Conservation (phyloP, 148 eudicot genomes). For the Selenicereus undatus region DNA sequence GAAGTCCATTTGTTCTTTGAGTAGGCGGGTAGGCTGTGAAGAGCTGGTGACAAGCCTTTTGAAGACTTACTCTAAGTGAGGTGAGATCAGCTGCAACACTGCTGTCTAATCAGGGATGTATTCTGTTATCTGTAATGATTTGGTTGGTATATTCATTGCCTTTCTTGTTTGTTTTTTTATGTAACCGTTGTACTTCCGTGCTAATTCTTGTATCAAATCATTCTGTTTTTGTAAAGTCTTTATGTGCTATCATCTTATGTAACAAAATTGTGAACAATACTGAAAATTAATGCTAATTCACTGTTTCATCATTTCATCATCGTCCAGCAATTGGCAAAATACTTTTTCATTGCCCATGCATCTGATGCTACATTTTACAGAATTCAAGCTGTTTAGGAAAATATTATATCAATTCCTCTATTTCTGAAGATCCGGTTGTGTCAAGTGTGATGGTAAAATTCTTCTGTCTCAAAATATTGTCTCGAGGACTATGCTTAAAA, state of each 20-base stretch:
- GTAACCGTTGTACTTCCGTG: neutral
- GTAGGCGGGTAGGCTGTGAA: conserved; percentile 4
- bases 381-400: neutral
- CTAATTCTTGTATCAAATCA: neutral
- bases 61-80: too few species aligned
- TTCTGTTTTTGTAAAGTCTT: conserved; percentile 1
- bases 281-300: neutral
- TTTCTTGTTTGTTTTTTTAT: neutral
- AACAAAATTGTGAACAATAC: conserved; percentile 7
- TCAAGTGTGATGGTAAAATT: neutral
- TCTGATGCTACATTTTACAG: conserved; percentile 16
- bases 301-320: neutral
- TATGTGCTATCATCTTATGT: conserved; percentile 6
- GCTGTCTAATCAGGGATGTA: too few species aligned
- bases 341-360: neutral
- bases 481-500: neutral
- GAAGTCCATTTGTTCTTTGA: neutral
- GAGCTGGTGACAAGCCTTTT: too few species aligned
- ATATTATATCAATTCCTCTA: conserved; percentile 12
- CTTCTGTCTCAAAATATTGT: neutral
- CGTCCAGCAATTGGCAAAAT: neutral
- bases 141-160: conserved; percentile 23
- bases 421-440: neutral
- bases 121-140: too few species aligned
- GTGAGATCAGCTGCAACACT: too few species aligned